Evolutionary conservation across 108 stramenopile species (phyloP).

Genomic region (Nitzschia sp.): DNA sequence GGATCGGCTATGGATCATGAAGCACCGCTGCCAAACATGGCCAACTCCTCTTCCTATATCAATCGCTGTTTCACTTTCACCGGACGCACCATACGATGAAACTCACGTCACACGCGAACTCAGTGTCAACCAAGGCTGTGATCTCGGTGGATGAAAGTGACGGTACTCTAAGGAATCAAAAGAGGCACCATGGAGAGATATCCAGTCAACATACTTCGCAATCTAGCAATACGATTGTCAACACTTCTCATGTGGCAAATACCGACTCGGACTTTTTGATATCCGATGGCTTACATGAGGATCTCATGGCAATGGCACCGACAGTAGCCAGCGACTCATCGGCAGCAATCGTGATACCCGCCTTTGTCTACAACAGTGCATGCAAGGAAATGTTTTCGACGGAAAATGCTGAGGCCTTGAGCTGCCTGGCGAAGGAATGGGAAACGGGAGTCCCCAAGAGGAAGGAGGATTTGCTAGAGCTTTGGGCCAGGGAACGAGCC

Average conservation of each 20-base stretch:
- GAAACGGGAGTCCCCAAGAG: conserved; percentile 59
- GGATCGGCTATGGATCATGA: conserved; percentile 65
- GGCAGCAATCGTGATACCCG: conserved; percentile 66
- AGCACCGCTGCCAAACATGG: conserved; percentile 61
- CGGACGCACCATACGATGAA: neutral
- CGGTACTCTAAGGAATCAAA: neutral
- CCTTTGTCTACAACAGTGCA: conserved; percentile 44
- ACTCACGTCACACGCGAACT: neutral
- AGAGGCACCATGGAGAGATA: conserved; percentile 38
- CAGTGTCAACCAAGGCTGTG: neutral
- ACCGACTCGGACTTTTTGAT: conserved; percentile 88
- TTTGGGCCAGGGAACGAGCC: neutral
- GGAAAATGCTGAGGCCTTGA: neutral
- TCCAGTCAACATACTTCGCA: conserved; percentile 86
- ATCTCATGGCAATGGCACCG: conserved; percentile 21
- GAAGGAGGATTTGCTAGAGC: conserved; percentile 34
- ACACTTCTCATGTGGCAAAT: conserved; percentile 70
- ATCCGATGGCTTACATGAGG: conserved; percentile 51
- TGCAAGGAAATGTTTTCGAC: conserved; percentile 6
- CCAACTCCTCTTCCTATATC: conserved; percentile 32
- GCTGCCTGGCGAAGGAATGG: conserved; percentile 22
- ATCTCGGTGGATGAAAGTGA: conserved; percentile 1
- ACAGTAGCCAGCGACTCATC: conserved; percentile 35
- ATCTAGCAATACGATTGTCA: conserved; percentile 64
- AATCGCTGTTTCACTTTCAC: conserved; percentile 30